Conservation (phyloP, 2,329 filamentous ascomycete genomes). For the Xylariaceae sp. region DNA sequence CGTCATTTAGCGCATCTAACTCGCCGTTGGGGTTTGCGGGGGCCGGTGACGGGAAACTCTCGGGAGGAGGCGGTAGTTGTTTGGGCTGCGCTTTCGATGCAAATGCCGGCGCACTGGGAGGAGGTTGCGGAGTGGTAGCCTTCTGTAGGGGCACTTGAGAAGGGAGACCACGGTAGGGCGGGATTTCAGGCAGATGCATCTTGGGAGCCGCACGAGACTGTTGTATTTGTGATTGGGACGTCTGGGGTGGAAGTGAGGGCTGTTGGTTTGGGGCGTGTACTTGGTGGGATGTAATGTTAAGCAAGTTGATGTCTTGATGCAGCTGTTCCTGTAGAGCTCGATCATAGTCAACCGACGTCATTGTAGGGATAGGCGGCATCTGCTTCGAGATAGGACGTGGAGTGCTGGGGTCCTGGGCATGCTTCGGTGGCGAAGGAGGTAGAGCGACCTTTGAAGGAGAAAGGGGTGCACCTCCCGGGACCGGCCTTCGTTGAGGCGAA, state of each 20-base stretch:
- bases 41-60: conserved; percentile 63
- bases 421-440: conserved; percentile 64
- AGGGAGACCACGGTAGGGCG: conserved; percentile 56
- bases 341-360: conserved; percentile 66
- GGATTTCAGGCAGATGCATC: conserved; percentile 61
- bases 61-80: conserved; percentile 47
- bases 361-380: conserved; percentile 53
- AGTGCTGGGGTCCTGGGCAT: conserved; percentile 50
- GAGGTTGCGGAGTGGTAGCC: conserved; percentile 41
- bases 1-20: conserved; percentile 85
- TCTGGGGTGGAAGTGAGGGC: conserved; percentile 36
- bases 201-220: conserved; percentile 49
- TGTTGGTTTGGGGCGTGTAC: conserved; percentile 31
- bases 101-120: conserved; percentile 54
- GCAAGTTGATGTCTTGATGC: conserved; percentile 65
- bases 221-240: conserved; percentile 46
- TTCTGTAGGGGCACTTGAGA: conserved; percentile 33
- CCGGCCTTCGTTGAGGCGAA: conserved; percentile 66
- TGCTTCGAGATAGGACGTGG: conserved; percentile 55
- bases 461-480: conserved; percentile 46
- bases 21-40: conserved; percentile 69
- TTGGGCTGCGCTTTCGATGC: conserved; percentile 64
- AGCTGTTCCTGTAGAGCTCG: conserved; percentile 66
- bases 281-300: conserved; percentile 54
- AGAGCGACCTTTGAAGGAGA: conserved; percentile 68